Percentiles rank a stretch among this genome's conserved stretches.
Evolutionary conservation across 352 stramenopile genomes (phyloP).

Genomic region (Pythium aristosporum): DNA sequence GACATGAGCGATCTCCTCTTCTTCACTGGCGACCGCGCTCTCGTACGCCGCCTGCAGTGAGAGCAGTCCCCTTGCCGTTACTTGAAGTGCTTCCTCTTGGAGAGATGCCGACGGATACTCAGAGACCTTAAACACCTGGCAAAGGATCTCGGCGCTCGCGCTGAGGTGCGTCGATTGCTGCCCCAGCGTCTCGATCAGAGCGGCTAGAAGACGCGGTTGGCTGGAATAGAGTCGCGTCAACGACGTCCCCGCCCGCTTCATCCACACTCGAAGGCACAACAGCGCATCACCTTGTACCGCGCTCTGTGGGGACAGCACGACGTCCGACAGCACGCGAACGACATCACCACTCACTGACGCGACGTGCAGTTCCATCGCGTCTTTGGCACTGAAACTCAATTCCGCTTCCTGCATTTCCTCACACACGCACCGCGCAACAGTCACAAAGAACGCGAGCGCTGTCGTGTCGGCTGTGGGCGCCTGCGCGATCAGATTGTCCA

Average conservation of each 20-base stretch:
- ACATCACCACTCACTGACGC: conserved; percentile 42
- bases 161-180: conserved; percentile 49
- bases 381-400: conserved; percentile 52
- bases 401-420: conserved; percentile 69
- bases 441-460: conserved; percentile 48
- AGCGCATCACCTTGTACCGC: conserved; percentile 55
- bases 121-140: conserved; percentile 53
- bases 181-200: conserved; percentile 48
- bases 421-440: conserved; percentile 56
- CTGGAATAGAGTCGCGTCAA: conserved; percentile 46
- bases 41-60: conserved; percentile 49
- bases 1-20: conserved; percentile 59
- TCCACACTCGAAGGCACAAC: conserved; percentile 56
- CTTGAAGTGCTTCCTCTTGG: conserved; percentile 41
- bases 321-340: conserved; percentile 45
- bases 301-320: conserved; percentile 31
- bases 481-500: conserved; percentile 35
- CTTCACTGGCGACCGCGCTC: conserved; percentile 42
- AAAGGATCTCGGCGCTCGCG: conserved; percentile 52
- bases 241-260: conserved; percentile 54
- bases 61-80: conserved; percentile 45
- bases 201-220: conserved; percentile 39
- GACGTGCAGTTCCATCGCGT: conserved; percentile 65
- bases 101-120: conserved; percentile 52
- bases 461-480: conserved; percentile 29